Conservation (phyloP, 768 basidiomycete species). For the Pleurotus citrinopileatus region DNA sequence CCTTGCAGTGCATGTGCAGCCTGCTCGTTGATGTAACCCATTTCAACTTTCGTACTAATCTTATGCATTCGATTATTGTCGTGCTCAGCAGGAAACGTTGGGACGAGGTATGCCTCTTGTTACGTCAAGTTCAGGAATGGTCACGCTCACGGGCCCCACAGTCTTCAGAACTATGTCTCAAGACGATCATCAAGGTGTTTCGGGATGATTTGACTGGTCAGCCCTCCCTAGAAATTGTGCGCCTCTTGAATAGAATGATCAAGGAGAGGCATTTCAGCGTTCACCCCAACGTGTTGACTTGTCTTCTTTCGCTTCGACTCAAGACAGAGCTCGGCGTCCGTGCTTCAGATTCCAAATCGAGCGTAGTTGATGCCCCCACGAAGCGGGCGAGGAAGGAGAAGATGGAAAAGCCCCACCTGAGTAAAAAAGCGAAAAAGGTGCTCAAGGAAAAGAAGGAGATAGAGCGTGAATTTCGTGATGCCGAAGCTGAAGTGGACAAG, state of each 20-base stretch:
- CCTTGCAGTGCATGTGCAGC: conserved; percentile 85
- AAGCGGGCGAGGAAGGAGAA: conserved; percentile 53
- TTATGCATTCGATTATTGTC: conserved; percentile 85
- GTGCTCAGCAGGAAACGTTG: conserved; percentile 83
- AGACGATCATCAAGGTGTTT: conserved; percentile 80
- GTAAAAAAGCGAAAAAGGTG: conserved; percentile 87
- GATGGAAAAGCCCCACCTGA: conserved; percentile 69
- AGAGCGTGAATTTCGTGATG: conserved; percentile 89
- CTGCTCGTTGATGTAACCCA: conserved; percentile 81
- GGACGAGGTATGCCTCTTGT: conserved; percentile 66
- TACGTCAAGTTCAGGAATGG: conserved; percentile 11
- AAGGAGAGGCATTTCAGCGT: conserved; percentile 91
- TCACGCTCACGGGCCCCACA: conserved; percentile 28
- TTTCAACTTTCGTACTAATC: conserved; percentile 95
- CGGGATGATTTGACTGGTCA: conserved; percentile 76
- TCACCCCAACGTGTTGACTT: conserved; percentile 84
- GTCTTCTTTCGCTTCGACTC: conserved; percentile 81
- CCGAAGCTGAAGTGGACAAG: conserved; percentile 89
- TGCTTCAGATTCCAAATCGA: conserved; percentile 67
- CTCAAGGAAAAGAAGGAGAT: conserved; percentile 89
- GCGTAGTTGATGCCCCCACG: conserved; percentile 44
- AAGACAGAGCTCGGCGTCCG: conserved; percentile 82
- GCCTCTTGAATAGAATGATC: conserved; percentile 91
- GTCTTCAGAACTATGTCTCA: conserved; percentile 84
- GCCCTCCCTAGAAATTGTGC: conserved; percentile 85